These are phyloP conservation scores for Mortierella sp. DNA, from an alignment of 371 early-diverging fungal species.

Conservation along the genomic window DNA sequence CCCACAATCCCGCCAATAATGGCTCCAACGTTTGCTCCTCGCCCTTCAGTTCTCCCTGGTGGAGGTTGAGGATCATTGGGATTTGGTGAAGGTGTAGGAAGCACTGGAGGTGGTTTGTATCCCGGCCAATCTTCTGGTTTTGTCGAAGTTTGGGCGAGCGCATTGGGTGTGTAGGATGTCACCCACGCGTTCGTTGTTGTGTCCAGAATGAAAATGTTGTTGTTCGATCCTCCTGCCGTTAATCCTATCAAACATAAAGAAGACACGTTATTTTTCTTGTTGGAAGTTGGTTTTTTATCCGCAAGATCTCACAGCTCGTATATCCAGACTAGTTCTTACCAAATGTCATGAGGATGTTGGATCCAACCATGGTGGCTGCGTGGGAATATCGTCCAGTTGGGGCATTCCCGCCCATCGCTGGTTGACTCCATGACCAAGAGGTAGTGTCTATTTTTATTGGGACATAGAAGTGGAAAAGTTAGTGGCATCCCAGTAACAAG, in stretches of 20 bases:
- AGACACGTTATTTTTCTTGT: neutral
- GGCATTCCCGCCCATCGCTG: constrained; percentile 43
- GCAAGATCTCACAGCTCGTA: neutral
- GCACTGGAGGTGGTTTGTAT: constrained; percentile 45
- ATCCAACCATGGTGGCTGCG: constrained; percentile 48
- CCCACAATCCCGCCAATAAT: constrained; percentile 42
- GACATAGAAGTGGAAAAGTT: neutral
- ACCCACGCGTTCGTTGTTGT: constrained; percentile 49
- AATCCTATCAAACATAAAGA: constrained; percentile 25
- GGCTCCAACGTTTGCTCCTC: constrained; percentile 13
- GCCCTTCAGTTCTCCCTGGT: neutral
- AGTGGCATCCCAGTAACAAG: neutral
- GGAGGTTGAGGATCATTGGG: constrained; percentile 13
- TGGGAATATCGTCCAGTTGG: constrained; percentile 55
- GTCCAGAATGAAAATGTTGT: constrained; percentile 44
- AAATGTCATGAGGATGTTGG: constrained; percentile 46
- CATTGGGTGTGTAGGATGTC: constrained; percentile 49
- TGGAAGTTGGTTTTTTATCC: neutral
- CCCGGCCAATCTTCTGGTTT: constrained; percentile 58
- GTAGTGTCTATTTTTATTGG: constrained; percentile 37
- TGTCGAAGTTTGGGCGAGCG: constrained; percentile 41
- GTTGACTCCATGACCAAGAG: constrained; percentile 55
- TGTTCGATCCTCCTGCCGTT: constrained; percentile 50
- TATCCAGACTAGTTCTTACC: constrained; percentile 17
- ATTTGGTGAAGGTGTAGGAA: constrained; percentile 11